Conservation (phyloP, 768 basidiomycete genomes). For the Phylloporus sp. region DNA sequence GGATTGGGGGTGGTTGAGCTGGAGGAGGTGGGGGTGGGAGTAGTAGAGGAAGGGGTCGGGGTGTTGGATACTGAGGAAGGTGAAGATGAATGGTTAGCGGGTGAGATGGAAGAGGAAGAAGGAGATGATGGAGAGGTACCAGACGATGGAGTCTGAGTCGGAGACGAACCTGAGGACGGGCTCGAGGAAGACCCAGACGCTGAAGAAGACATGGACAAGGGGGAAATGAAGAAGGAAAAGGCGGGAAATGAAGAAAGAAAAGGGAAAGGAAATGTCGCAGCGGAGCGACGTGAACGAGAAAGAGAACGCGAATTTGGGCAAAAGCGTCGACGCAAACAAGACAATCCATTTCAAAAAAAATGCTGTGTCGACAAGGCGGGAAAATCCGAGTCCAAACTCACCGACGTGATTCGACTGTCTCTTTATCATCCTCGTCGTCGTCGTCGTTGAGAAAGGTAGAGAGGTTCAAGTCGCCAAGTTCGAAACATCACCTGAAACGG, state of each 20-base stretch:
- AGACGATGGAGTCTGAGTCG: background rate
- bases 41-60: background rate
- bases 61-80: constrained; percentile 1
- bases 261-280: background rate
- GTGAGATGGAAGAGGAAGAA: constrained; percentile 1
- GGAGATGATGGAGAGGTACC: constrained; percentile 21
- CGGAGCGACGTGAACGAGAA: background rate
- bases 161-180: background rate
- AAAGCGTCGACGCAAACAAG: no score
- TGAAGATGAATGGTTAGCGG: constrained; percentile 14
- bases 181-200: background rate
- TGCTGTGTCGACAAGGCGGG: background rate
- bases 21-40: background rate
- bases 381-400: no score
- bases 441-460: no score
- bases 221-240: background rate
- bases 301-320: background rate
- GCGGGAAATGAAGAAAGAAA: background rate
- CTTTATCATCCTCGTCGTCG: no score
- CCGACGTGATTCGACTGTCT: no score
- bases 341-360: background rate
- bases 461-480: no score
- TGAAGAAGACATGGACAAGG: constrained; percentile 19
- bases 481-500: no score
- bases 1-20: constrained; percentile 5